These are phyloP conservation scores for Linum trigynum DNA, from an alignment of 345 rosid genomes.

Conservation along the genomic window DNA sequence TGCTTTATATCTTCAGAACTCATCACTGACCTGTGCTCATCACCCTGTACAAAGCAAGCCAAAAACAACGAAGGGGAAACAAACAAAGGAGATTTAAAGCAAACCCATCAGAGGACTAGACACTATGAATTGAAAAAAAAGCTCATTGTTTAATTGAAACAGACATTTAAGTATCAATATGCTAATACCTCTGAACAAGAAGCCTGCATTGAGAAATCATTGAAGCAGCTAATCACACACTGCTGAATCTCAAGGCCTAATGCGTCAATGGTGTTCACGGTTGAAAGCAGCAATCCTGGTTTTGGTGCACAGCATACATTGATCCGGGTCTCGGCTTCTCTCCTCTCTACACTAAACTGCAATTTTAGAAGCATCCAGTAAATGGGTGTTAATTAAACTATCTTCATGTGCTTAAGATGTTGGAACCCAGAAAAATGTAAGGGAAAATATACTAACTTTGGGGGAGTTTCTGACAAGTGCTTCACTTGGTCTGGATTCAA, in stretches of 20 bases:
- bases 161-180: too few relatives aligned
- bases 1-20: constrained; percentile 81
- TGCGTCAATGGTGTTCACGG: constrained; percentile 73
- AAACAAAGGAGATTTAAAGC: background rate
- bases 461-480: constrained; percentile 67
- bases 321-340: constrained; percentile 46
- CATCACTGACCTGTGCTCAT: constrained; percentile 38
- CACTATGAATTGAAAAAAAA: background rate
- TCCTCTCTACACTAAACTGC: constrained; percentile 69
- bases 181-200: constrained; percentile 70
- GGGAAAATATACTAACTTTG: constrained; percentile 38
- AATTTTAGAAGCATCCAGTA: background rate
- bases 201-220: constrained; percentile 85
- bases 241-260: constrained; percentile 85
- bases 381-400: too few relatives aligned
- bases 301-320: constrained; percentile 69
- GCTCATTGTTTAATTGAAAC: too few relatives aligned
- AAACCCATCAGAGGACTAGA: background rate
- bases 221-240: constrained; percentile 82
- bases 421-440: background rate
- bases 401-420: too few relatives aligned
- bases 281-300: constrained; percentile 74
- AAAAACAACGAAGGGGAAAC: background rate
- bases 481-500: constrained; percentile 46
- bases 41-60: constrained; percentile 13